A percentile compares a stretch with the other conserved stretches of the same genome.
Conservation (phyloP, 192 early-diverging fungal genomes). For the Coemansia sp. region DNA sequence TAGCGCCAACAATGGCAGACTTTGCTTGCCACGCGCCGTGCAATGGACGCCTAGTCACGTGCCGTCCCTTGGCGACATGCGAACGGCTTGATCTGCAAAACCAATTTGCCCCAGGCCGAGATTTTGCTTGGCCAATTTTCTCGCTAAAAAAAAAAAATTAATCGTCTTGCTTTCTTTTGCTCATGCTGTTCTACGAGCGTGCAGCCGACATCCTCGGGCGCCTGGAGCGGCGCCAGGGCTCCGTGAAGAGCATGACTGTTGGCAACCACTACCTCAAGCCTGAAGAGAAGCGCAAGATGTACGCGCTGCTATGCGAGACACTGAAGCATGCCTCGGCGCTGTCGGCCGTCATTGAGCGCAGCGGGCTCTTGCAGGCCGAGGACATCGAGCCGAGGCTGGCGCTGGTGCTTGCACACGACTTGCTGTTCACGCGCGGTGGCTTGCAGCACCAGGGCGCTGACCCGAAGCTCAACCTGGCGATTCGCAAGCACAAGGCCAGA, state of each 20-base stretch:
- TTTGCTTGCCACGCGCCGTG: too few relatives aligned
- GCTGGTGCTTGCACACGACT: slow-evolving; percentile 82
- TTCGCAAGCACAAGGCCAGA: slow-evolving; percentile 67
- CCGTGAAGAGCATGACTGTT: slow-evolving; percentile 77
- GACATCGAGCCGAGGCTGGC: slow-evolving; percentile 57
- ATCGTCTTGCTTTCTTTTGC: background rate
- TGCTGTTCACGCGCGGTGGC: slow-evolving; percentile 77
- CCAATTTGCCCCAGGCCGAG: background rate
- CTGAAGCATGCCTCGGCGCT: slow-evolving; percentile 66
- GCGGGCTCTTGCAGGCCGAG: slow-evolving; percentile 25
- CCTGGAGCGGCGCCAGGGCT: slow-evolving; percentile 70
- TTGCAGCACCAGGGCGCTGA: slow-evolving; percentile 64
- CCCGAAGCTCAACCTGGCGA: slow-evolving; percentile 64
- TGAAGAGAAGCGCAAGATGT: slow-evolving; percentile 82
- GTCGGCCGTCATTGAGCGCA: slow-evolving; percentile 19
- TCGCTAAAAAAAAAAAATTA: background rate
- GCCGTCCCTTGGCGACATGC: background rate
- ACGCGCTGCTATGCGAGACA: slow-evolving; percentile 91
- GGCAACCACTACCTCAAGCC: slow-evolving; percentile 61
- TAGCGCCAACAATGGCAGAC: background rate
- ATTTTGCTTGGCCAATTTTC: background rate
- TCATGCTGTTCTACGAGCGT: slow-evolving; percentile 63
- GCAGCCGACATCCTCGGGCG: slow-evolving; percentile 79
- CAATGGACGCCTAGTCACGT: background rate
- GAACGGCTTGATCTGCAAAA: background rate